Evolutionary conservation across 2,329 filamentous ascomycete species (phyloP).

Genomic region (Trichoderma semiorbis): DNA sequence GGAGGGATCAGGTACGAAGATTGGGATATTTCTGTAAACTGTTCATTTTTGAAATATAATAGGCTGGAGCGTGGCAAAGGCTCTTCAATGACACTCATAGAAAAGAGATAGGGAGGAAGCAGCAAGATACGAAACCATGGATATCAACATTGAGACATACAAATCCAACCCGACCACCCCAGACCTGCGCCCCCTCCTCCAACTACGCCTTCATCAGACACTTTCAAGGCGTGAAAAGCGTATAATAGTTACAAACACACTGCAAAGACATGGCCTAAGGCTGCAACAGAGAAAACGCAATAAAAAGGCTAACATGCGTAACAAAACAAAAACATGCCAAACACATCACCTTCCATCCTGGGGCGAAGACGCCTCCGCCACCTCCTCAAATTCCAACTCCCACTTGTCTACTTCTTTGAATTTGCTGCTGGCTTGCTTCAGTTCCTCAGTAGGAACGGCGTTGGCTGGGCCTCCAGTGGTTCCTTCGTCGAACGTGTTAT

Average conservation of each 20-base stretch:
- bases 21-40: background rate
- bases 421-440: constrained; percentile 58
- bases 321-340: background rate
- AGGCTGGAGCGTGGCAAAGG: background rate
- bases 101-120: background rate
- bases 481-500: constrained; percentile 41
- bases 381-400: constrained; percentile 65
- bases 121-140: background rate
- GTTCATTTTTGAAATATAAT: background rate
- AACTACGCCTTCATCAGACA: background rate
- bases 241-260: background rate
- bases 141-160: constrained; percentile 14
- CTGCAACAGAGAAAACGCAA: background rate
- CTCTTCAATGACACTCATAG: background rate
- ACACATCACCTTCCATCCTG: constrained; percentile 43
- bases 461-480: constrained; percentile 32
- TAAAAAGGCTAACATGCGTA: background rate
- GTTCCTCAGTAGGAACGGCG: constrained; percentile 47
- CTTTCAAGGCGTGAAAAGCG: background rate
- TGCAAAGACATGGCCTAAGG: background rate
- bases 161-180: constrained; percentile 6
- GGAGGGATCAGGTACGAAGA: background rate
- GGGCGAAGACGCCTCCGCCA: constrained; percentile 54
- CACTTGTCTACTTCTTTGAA: constrained; percentile 68
- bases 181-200: background rate